Evolutionary conservation across 148 eudicot genomes (phyloP).

Genomic region (Diospyros kaki): DNA sequence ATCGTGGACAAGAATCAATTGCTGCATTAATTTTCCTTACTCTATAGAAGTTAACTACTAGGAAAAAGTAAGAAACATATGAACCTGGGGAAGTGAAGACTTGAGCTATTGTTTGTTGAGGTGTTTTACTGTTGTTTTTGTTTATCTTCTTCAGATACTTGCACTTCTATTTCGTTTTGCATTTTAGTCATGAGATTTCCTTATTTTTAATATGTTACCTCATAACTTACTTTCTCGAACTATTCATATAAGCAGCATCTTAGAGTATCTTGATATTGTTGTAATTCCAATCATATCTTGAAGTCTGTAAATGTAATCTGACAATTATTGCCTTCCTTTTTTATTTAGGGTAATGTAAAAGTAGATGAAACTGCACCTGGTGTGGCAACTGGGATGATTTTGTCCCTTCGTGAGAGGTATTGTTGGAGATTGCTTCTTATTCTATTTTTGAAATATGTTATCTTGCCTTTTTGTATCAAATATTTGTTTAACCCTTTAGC

Average conservation of each 20-base stretch:
- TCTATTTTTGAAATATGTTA: background rate
- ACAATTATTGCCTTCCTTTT: background rate
- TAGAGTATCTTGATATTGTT: background rate
- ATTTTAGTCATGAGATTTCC: background rate
- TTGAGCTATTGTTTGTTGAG: no score
- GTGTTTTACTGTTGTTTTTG: background rate
- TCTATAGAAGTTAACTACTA: background rate
- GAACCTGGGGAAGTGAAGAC: background rate
- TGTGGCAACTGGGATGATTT: slow-evolving; percentile 93
- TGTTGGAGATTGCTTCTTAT: slow-evolving; percentile 1
- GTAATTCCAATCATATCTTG: background rate
- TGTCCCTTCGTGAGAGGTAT: slow-evolving; percentile 95
- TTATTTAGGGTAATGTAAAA: slow-evolving; percentile 45
- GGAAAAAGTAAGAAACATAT: no score
- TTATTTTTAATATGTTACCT: background rate
- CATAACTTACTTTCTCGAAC: background rate
- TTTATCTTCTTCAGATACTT: background rate
- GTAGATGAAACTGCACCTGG: slow-evolving; percentile 97
- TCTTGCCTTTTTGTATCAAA: background rate
- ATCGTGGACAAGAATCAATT: background rate
- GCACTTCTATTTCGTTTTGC: background rate
- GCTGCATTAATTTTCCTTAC: background rate
- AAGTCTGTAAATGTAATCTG: background rate
- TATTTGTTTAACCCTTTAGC: background rate
- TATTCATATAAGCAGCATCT: background rate